These are phyloP conservation scores for Lentinula lateritia DNA, from an alignment of 768 basidiomycete genomes.

Conservation along the genomic window DNA sequence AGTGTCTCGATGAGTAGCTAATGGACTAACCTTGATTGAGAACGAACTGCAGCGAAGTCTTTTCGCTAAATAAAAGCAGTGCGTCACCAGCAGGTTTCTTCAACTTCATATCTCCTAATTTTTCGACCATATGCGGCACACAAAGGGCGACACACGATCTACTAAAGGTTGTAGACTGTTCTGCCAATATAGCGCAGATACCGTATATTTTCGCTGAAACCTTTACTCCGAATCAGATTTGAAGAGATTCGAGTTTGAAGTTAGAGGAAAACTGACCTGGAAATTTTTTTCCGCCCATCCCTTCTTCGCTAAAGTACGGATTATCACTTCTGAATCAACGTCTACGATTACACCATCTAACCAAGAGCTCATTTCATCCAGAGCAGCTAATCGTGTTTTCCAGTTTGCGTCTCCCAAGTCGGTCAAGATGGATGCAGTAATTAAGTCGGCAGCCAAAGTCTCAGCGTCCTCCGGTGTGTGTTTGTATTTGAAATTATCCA, in stretches of 20 bases:
- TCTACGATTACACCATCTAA: constrained; percentile 58
- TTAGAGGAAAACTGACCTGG: constrained; percentile 49
- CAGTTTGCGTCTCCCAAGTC: constrained; percentile 86
- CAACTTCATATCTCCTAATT: constrained; percentile 92
- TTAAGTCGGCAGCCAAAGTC: constrained; percentile 58
- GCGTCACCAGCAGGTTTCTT: constrained; percentile 95
- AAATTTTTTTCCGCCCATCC: constrained; percentile 99
- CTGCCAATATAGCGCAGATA: constrained; percentile 67
- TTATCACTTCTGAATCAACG: constrained; percentile 83
- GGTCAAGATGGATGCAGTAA: constrained; percentile 66
- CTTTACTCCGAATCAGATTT: constrained; percentile 29
- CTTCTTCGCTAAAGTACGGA: constrained; percentile 84
- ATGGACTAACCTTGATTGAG: constrained; percentile 72
- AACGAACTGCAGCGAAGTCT: constrained; percentile 91
- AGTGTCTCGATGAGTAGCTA: not conserved
- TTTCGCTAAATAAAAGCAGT: constrained; percentile 80
- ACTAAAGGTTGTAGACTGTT: constrained; percentile 78
- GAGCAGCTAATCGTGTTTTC: constrained; percentile 84
- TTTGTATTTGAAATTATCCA: constrained; percentile 88
- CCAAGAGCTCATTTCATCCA: constrained; percentile 86
- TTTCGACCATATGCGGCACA: constrained; percentile 82
- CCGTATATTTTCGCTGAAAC: constrained; percentile 88
- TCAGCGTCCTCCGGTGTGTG: constrained; percentile 93
- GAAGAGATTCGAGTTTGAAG: not conserved
- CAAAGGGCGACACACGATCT: constrained; percentile 79